Base-by-base conservation (phyloP, 208 protist genomes). In the Acanthamoeba lenticulata region DNA sequence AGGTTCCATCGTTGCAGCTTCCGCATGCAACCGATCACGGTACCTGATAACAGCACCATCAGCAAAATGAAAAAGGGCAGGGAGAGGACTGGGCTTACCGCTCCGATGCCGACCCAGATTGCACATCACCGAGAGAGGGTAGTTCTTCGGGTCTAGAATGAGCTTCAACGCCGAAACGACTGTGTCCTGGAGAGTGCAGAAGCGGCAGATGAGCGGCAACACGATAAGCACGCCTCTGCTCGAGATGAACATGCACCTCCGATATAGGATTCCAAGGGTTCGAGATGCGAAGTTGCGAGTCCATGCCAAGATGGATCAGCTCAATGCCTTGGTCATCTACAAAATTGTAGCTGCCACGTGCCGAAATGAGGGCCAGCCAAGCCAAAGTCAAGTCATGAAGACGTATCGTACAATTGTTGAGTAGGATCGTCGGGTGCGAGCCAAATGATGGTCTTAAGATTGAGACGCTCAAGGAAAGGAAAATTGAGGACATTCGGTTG, bases 1-100 rank as follows among this genome's bases (percentile, higher is more conserved):
- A 99, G 95, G 95, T 98, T 99, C 99, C 99, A 99, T 5, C 98
- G 85, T 94, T 99, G 99, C 40, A 99, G 79, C 96, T 99, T 99
- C 60, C 99, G 97, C 32, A 99, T 95, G 96, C 99, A 99, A 38
- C 99, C 99, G 85, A 99, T 98, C 17, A 99, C 98, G 60, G 99
- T 99, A 55, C 98, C 95, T 95, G 0, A 13, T 42, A 4, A 42
- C 1, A 4, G 21, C 1, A 1, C 1, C 7, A n/a, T n/a, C n/a
- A n/a, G n/a, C n/a, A n/a, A n/a, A n/a, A n/a, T n/a, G 45, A 19
- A 52, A 15, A 52, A 52, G 45, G 15, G 15, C 45, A 52, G 45
- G n/a, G n/a, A n/a, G n/a, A n/a, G n/a, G n/a, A n/a, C n/a, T n/a
- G n/a, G n/a, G n/a, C n/a, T n/a, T 86, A 96, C 97, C 99, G 29